Evolutionary conservation across 2,329 filamentous ascomycete species (phyloP).

Genomic region (Leptodontidium sp.): DNA sequence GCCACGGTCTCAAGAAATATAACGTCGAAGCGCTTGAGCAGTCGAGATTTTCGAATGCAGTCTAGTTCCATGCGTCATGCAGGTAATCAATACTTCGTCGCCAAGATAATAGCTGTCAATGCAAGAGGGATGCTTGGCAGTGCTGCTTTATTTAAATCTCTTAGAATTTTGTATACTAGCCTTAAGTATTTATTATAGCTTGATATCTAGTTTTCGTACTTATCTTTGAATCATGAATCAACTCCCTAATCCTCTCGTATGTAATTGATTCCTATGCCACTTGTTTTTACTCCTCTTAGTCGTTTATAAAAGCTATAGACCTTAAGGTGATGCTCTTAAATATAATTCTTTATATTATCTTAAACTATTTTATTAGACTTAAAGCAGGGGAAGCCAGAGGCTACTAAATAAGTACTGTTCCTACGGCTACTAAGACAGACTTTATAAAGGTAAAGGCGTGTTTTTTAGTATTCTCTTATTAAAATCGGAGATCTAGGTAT

Average conservation of each 20-base stretch:
- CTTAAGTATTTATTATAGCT: conserved; percentile 24
- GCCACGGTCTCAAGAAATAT: too few relatives aligned
- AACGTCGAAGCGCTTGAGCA: too few relatives aligned
- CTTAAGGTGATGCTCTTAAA: conserved; percentile 30
- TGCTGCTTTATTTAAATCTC: conserved; percentile 10
- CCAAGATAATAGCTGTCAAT: background rate
- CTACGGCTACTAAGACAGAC: conserved; percentile 19
- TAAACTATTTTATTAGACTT: conserved; percentile 26
- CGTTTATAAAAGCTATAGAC: conserved; percentile 30
- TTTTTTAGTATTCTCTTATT: conserved; percentile 31
- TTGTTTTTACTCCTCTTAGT: conserved; percentile 25
- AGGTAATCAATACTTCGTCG: background rate
- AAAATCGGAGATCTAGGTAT: conserved; percentile 25
- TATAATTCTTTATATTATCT: conserved; percentile 34
- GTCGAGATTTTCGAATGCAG: too few relatives aligned
- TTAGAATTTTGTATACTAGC: conserved; percentile 8
- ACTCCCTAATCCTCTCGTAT: conserved; percentile 15
- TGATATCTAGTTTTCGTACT: conserved; percentile 22
- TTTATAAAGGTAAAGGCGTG: conserved; percentile 28
- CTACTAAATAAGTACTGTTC: conserved; percentile 30
- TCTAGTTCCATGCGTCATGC: too few relatives aligned
- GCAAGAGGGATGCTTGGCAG: background rate
- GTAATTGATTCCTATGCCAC: conserved; percentile 35
- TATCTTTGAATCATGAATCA: conserved; percentile 10
- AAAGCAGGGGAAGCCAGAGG: conserved; percentile 34